Evolutionary conservation across 805 yeast genomes (phyloP).

Genomic region (Yamadazyma insecticola): DNA sequence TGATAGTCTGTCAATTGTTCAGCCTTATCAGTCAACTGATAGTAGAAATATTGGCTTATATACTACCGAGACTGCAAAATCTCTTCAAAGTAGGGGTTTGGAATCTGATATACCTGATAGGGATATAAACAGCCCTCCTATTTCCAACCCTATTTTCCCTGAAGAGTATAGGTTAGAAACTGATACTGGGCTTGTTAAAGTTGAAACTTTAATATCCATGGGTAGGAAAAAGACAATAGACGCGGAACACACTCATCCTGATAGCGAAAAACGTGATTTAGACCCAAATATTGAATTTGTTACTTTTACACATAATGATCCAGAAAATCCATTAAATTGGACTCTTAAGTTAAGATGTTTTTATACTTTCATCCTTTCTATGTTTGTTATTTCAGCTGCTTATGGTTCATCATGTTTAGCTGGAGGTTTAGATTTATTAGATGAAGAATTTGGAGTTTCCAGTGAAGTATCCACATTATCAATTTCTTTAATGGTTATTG

Average conservation of each 20-base stretch:
- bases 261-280: constrained; percentile 13
- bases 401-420: constrained; percentile 90
- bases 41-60: not conserved
- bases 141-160: constrained; percentile 74
- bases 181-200: constrained; percentile 82
- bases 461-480: constrained; percentile 74
- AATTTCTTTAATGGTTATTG: constrained; percentile 84
- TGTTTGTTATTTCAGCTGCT: constrained; percentile 83
- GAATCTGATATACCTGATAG: constrained; percentile 49
- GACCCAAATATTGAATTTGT: constrained; percentile 79
- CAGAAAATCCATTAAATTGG: constrained; percentile 93
- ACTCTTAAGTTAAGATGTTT: constrained; percentile 47
- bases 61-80: constrained; percentile 63
- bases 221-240: constrained; percentile 42
- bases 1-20: too few relatives aligned
- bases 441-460: constrained; percentile 64
- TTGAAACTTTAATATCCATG: constrained; percentile 59
- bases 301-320: constrained; percentile 74
- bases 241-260: constrained; percentile 3
- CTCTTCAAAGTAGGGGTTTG: constrained; percentile 61
- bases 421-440: constrained; percentile 71
- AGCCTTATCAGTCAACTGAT: too few relatives aligned
- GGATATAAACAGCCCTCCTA: constrained; percentile 43
- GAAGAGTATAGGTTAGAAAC: constrained; percentile 91
- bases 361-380: constrained; percentile 64